phyloP scores from a whole-genome alignment of 192 early-diverging fungal species.

The Dimargaris cristalligena region DNA sequence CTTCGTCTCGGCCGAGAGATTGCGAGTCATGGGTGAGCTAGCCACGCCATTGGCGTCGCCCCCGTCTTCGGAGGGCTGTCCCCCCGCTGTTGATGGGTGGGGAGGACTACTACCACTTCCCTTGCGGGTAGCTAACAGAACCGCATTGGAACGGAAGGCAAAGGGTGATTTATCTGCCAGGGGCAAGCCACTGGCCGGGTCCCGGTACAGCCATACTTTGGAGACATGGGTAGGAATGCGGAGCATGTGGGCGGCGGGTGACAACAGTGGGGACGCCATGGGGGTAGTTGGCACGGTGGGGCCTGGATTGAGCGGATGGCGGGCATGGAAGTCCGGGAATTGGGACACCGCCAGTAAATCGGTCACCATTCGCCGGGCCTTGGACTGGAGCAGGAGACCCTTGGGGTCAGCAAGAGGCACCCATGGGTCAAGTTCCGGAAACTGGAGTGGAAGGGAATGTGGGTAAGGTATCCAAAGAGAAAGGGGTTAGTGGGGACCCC shows the following conservation, averaged over 20 bases:
- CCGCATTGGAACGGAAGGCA: neutral
- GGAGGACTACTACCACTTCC: neutral
- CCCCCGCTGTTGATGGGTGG: neutral
- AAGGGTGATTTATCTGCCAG: neutral
- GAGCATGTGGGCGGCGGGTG: neutral
- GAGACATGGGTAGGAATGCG: neutral
- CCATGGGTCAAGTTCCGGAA: neutral
- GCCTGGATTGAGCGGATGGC: neutral
- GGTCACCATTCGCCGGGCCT: neutral
- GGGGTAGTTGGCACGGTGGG: neutral
- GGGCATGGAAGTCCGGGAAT: neutral
- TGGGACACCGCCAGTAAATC: neutral
- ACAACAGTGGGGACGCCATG: neutral
- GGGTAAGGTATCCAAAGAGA: neutral
- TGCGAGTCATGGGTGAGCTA: neutral
- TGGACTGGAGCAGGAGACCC: neutral
- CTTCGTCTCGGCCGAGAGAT: neutral
- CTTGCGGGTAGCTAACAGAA: neutral
- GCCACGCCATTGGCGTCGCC: neutral
- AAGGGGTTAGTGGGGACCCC: neutral
- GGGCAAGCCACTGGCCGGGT: neutral
- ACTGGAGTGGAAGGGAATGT: neutral
- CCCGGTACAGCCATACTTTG: neutral
- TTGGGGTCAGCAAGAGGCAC: neutral
- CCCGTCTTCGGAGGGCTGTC: neutral